Evolutionary conservation across 441 rosid species (phyloP).

Genomic region (Populus hybrid): DNA sequence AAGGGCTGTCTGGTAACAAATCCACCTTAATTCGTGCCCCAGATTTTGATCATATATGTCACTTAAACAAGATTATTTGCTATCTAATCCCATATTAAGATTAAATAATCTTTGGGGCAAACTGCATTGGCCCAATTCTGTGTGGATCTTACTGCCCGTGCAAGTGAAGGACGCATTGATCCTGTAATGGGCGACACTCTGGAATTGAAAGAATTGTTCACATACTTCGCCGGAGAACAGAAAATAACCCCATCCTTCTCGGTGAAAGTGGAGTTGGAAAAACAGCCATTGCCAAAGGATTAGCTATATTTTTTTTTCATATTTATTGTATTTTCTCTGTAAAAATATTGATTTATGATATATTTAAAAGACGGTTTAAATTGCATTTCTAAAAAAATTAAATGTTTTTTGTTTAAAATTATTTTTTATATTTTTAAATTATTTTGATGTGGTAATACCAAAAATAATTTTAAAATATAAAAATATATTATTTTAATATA

Average conservation of each 20-base stretch:
- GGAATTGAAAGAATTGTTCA: constrained; percentile 90
- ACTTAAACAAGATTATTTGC: neutral
- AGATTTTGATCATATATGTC: neutral
- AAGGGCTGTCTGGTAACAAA: neutral
- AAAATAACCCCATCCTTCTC: constrained; percentile 96
- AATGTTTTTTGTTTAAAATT: too few species aligned
- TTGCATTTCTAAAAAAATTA: fast-evolving
- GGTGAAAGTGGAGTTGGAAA: constrained; percentile 99
- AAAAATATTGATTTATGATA: too few species aligned
- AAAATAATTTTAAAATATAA: too few species aligned
- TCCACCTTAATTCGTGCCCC: neutral
- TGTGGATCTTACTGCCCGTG: constrained; percentile 52
- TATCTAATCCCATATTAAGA: neutral
- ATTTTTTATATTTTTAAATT: too few species aligned
- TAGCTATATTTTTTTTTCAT: constrained; percentile 31
- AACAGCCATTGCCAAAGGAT: constrained; percentile 97
- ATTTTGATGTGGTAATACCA: too few species aligned
- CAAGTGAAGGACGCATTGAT: constrained; percentile 79
- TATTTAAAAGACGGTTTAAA: too few species aligned
- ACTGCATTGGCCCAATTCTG: constrained; percentile 82
- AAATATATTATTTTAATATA: too few species aligned
- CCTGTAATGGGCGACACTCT: constrained; percentile 94
- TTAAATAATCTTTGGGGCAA: too few species aligned
- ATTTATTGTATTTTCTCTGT: too few species aligned
- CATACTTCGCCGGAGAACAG: constrained; percentile 86